Evolutionary conservation across 1,139 yeast genomes (phyloP).

Genomic region (Blastobotrys proliferans): DNA sequence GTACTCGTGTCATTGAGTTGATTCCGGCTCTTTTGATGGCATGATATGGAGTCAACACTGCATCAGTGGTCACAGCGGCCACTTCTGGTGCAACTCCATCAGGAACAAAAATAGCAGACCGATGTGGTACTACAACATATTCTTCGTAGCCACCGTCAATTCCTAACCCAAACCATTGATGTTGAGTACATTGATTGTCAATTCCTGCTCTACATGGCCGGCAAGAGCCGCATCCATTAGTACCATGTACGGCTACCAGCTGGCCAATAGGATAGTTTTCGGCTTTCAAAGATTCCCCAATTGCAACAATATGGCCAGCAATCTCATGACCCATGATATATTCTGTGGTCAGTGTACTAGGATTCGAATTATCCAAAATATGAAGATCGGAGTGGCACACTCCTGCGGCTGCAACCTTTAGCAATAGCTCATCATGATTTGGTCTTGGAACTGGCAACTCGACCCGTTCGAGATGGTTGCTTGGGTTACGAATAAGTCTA

Average conservation of each 20-base stretch:
- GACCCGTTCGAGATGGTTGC: conserved; percentile 2
- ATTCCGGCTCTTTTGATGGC: conserved; percentile 41
- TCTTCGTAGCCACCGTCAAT: conserved; percentile 51
- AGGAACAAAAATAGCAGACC: conserved; percentile 38
- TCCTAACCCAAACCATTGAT: conserved; percentile 37
- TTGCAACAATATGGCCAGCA: conserved; percentile 44
- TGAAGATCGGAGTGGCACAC: conserved; percentile 52
- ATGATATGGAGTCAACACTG: conserved; percentile 50
- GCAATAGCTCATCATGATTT: conserved; percentile 37
- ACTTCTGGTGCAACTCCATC: conserved; percentile 43
- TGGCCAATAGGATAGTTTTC: conserved; percentile 36
- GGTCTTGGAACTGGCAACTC: conserved; percentile 41
- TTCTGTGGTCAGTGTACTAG: conserved; percentile 15
- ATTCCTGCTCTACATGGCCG: conserved; percentile 41
- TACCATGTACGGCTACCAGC: conserved; percentile 40
- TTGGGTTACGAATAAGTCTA: not conserved
- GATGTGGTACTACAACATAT: conserved; percentile 34
- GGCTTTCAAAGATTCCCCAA: conserved; percentile 36
- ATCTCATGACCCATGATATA: conserved; percentile 57
- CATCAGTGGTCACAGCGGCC: conserved; percentile 51
- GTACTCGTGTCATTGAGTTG: conserved; percentile 40
- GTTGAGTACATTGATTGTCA: conserved; percentile 39
- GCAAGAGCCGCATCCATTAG: conserved; percentile 45
- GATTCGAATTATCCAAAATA: conserved; percentile 28
- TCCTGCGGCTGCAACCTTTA: conserved; percentile 51